Evolutionary conservation across 2,329 filamentous ascomycete species (phyloP), one percentile per base, ranked within the genome.

Genomic region (Trichoderma simmonsii): DNA sequence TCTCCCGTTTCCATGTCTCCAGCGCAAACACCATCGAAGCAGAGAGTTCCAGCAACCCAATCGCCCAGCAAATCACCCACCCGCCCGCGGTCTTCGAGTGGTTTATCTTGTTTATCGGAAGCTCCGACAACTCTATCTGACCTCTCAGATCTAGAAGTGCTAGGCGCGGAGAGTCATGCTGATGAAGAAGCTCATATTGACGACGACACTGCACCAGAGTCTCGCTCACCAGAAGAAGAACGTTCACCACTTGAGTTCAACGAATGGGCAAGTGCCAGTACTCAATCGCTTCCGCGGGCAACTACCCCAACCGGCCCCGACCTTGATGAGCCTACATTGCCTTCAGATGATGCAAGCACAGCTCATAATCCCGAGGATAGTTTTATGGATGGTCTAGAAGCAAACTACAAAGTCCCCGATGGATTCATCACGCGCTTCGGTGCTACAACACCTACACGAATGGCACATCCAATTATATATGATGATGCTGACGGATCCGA

Each of bases 21-120:
- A 15, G 57, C 39, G 6, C 67, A 62, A 32, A 70, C 67, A 8
- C 67, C 67, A 61, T 62, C 67, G 21, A 69, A 60, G 26, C 57
- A 30, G 26, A 21, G 28, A 15, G 21, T 7, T 51, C 5, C 15
- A 32, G 11, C 48, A 26, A n/a, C 24, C 14, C 48, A 26, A 36
- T 34, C 48, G 3, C 28, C 56, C 32, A 56, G 59, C 34, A 34
- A 26, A 36, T 34, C 48, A 7, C 28, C 56, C 26, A 56, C 32
- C 36, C 32, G 70, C 9, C 34, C 65, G 32, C 54, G 70, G 26
- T 39, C 54, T 57, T 57, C 36, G 14, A 63, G 28, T 21, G 57
- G 39, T 24, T 7, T 26, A n/a, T 67, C 56, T 56, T 26, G 24
- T 4, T 21, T 54, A 2, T 67, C 56, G 7, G 43, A 61, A 39